Base-by-base conservation (phyloP, 2,329 filamentous ascomycete genomes). In the Onygenales sp. region DNA sequence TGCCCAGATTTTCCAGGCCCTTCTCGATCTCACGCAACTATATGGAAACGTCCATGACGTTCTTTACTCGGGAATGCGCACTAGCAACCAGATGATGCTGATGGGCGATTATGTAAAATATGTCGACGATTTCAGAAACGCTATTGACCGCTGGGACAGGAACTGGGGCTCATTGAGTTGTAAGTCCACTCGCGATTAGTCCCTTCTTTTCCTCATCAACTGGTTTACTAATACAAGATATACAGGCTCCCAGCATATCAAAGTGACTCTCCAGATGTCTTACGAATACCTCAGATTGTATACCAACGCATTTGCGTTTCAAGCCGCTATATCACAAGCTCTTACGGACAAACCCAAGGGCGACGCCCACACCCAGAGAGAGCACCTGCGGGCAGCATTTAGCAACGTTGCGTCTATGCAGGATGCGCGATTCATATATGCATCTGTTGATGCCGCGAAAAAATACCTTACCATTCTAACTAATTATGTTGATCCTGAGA, bases 21-120 rank as follows among this genome's bases (percentile, higher is more conserved):
- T 83, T 27, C 69, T 88, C 6, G 85, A 88, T 60, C 71, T 88
- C 27, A 88, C 84, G 0, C 81, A 87, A 58, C 73, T 88, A 1
- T 87, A 87, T 62, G 83, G 82, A 17, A 88, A 87, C 59, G 84
- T 87, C 0, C 85, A 88, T 54, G 85, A 88, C 61, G 82, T 87
- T 0, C 69, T 88, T 1, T 88, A 88, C 64, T 85, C 84, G 0
- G 86, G 85, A 6, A 84, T 83, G 50, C 81, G 82, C 14, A 83
- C 84, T 42, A 83, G 83, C 53, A 83, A 84, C 63, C 81, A 87
- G 54, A 79, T 84, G 56, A 86, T 87, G 69, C 72, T 85, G 32
- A 83, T 83, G 61, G 85, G 85, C 1, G 82, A 86, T 59, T 87
- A 87, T 62, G 85, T 87, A 56, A 83, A 87, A 62, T 87, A 87